A percentile compares a stretch with the other conserved stretches of the same genome.
Evolutionary conservation across 2,329 filamentous ascomycete species (phyloP).

Genomic region (Helotiales sp.): DNA sequence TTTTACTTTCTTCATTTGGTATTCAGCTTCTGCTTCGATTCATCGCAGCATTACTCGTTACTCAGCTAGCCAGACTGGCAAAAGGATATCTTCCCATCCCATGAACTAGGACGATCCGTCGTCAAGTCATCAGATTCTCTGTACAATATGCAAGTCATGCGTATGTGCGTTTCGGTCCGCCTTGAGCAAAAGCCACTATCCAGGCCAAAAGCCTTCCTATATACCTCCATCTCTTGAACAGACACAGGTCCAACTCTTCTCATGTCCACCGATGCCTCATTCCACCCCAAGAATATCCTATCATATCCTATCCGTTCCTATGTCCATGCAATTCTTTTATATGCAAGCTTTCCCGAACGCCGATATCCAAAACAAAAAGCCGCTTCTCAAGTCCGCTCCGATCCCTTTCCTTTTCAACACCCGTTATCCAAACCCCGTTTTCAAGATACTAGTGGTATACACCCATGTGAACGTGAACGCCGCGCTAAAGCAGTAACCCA

Average conservation of each 20-base stretch:
- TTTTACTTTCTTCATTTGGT: background rate
- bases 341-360: background rate
- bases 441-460: constrained; percentile 7
- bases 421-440: constrained; percentile 5
- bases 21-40: background rate
- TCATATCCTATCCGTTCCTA: background rate
- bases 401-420: background rate
- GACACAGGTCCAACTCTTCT: background rate
- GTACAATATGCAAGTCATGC: constrained; percentile 12
- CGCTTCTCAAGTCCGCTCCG: background rate
- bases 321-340: constrained; percentile 1
- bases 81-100: background rate
- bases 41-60: background rate
- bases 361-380: constrained; percentile 8
- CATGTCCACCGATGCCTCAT: background rate
- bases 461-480: constrained; percentile 9
- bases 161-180: constrained; percentile 2
- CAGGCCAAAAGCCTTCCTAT: background rate
- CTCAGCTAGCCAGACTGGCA: background rate
- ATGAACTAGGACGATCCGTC: background rate
- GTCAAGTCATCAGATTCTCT: constrained; percentile 12
- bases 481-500: constrained; percentile 12
- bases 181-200: background rate
- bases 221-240: background rate
- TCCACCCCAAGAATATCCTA: background rate